These are phyloP conservation scores for Pichia sporocuriosa DNA, from an alignment of 805 yeast genomes.

Conservation along the genomic window DNA sequence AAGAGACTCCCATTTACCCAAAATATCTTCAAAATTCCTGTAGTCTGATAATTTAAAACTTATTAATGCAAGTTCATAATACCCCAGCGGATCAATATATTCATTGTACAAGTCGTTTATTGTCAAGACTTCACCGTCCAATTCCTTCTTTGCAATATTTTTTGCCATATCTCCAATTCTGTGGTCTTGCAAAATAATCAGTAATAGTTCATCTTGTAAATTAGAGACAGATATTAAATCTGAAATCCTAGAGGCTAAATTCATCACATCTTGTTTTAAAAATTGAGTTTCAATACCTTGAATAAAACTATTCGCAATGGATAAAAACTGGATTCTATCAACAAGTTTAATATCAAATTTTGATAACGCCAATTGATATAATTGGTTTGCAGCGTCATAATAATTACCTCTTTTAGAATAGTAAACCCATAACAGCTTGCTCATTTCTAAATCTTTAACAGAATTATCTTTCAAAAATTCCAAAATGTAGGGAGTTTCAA, in stretches of 20 bases:
- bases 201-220: slow-evolving; percentile 63
- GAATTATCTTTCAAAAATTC: slow-evolving; percentile 70
- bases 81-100: slow-evolving; percentile 82
- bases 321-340: slow-evolving; percentile 78
- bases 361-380: slow-evolving; percentile 67
- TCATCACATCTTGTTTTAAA: slow-evolving; percentile 68
- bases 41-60: slow-evolving; percentile 81
- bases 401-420: slow-evolving; percentile 76
- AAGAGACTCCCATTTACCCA: slow-evolving; percentile 71
- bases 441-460: slow-evolving; percentile 57
- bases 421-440: slow-evolving; percentile 82
- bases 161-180: slow-evolving; percentile 45
- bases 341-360: slow-evolving; percentile 61
- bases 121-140: slow-evolving; percentile 60
- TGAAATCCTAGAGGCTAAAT: slow-evolving; percentile 59
- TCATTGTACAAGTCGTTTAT: slow-evolving; percentile 79
- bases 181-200: slow-evolving; percentile 43
- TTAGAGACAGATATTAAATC: slow-evolving; percentile 83
- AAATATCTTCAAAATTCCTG: slow-evolving; percentile 75
- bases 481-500: slow-evolving; percentile 75
- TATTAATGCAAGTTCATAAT: slow-evolving; percentile 70
- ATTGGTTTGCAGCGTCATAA: slow-evolving; percentile 76
- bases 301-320: slow-evolving; percentile 90
- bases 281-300: slow-evolving; percentile 76
- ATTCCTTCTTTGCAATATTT: slow-evolving; percentile 41